Evolutionary conservation across 768 basidiomycete species (phyloP).

Genomic region (Rhizopogon vesiculosus): DNA sequence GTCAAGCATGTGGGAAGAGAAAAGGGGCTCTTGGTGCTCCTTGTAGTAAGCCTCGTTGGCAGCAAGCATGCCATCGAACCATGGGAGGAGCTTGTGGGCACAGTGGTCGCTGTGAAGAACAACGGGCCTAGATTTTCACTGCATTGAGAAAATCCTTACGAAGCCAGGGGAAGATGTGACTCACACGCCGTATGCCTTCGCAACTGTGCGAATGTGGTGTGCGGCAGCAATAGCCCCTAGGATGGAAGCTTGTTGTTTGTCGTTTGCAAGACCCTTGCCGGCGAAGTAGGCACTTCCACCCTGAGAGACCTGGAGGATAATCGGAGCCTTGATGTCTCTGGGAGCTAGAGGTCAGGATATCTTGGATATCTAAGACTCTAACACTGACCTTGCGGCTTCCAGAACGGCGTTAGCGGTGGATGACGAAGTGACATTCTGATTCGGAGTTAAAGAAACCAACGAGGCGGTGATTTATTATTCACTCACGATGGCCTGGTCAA

Average conservation of each 20-base stretch:
- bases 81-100: slow-evolving; percentile 94
- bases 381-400: slow-evolving; percentile 82
- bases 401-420: slow-evolving; percentile 92
- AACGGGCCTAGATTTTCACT: slow-evolving; percentile 62
- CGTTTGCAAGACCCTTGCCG: slow-evolving; percentile 94
- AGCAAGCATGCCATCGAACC: slow-evolving; percentile 99
- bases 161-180: slow-evolving; percentile 26
- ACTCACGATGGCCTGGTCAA: slow-evolving; percentile 69
- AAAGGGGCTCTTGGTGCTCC: slow-evolving; percentile 79
- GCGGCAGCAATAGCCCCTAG: slow-evolving; percentile 91
- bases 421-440: slow-evolving; percentile 93
- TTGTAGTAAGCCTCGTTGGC: slow-evolving; percentile 94
- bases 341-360: slow-evolving; percentile 1
- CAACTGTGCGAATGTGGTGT: slow-evolving; percentile 82
- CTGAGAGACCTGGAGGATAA: slow-evolving; percentile 97
- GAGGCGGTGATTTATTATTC: neutral
- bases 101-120: slow-evolving; percentile 98
- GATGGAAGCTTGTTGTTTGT: slow-evolving; percentile 93
- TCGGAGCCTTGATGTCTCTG: slow-evolving; percentile 93
- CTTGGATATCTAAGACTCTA: slow-evolving; percentile 1
- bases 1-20: slow-evolving; percentile 99
- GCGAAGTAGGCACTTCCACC: slow-evolving; percentile 95
- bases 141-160: slow-evolving; percentile 1
- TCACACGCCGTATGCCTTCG: slow-evolving; percentile 90
- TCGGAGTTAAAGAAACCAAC: neutral